These are phyloP conservation scores for Aeminium ludgeri DNA, from an alignment of 495 filamentous ascomycete species.

Conservation along the genomic window DNA sequence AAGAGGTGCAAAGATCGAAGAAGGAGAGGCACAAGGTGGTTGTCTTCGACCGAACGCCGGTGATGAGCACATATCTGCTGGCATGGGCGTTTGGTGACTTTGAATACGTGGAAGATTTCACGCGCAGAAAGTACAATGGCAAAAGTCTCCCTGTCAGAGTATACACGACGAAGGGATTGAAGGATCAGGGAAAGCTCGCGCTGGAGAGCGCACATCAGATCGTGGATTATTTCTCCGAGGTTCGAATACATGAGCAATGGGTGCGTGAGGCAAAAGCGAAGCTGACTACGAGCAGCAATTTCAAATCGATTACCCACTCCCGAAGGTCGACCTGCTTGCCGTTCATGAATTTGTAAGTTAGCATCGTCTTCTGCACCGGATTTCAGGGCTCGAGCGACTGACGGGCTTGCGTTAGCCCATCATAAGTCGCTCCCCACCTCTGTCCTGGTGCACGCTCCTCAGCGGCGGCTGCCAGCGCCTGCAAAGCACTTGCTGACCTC, in stretches of 20 bases:
- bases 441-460: neutral
- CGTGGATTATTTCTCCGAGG: slow-evolving; percentile 87
- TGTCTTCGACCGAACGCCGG: slow-evolving; percentile 66
- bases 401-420: slow-evolving; percentile 12
- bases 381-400: neutral
- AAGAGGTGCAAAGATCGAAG: slow-evolving; percentile 40
- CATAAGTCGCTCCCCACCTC: slow-evolving; percentile 12
- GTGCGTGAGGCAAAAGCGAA: neutral
- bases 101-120: slow-evolving; percentile 84
- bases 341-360: slow-evolving; percentile 82
- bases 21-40: slow-evolving; percentile 57
- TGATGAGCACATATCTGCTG: slow-evolving; percentile 90
- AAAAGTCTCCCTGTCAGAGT: slow-evolving; percentile 83
- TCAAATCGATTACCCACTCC: slow-evolving; percentile 84
- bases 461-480: neutral
- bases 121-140: slow-evolving; percentile 72
- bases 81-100: slow-evolving; percentile 97
- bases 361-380: neutral
- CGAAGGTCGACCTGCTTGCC: slow-evolving; percentile 85
- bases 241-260: slow-evolving; percentile 10
- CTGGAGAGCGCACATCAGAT: slow-evolving; percentile 73
- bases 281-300: slow-evolving; percentile 39
- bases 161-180: slow-evolving; percentile 80
- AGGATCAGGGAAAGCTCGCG: slow-evolving; percentile 74
- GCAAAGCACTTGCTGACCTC: slow-evolving; percentile 20